Evolutionary conservation across 352 stramenopile species (phyloP), one percentile per base, ranked within the genome.

Genomic region (Phytophthora kernoviae): DNA sequence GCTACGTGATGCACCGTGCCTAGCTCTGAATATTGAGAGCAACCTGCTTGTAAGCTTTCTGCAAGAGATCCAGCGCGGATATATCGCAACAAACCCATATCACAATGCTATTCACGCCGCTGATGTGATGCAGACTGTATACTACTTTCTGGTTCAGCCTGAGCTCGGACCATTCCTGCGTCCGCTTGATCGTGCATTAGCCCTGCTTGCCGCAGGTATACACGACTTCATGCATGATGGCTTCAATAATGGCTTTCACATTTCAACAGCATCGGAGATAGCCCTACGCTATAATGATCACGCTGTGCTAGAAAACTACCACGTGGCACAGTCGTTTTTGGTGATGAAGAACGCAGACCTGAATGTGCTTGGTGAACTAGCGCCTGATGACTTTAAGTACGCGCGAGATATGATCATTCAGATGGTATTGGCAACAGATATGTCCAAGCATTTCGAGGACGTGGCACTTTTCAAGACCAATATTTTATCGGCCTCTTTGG

Each of bases 191-290:
- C 74, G 81, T n/a, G 82, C 75, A 22, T 67, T 93, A 1, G 70
- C 88, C 14, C 67, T 97, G 18, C 71, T 96, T 39, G 79, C 86
- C 2, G 89, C 89, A 4, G 82, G 73, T 4, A 90, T 97, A 42
- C 90, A 97, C 64, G 90, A 97, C 52, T 96, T 94, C 60, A 93
- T 88, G 68, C 90, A 97, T 61, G 87, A 95, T 43, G 90, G 89
- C 7, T 93, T 94, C 51, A 97, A 95, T 68, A 96, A 97, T 62
- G 87, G 80, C 26, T 96, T 97, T 41, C 87, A 96, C 60, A 93
- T 96, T 46, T 88, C 75, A 15, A 91, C 86, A 7, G 82, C 81
- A 10, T 94, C 85, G 3, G 87, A 96, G 60, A 89, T 97, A 26
- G 87, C 90, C 6, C 59, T 96, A 21, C 80, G 85, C 8, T 97